phyloP scores from a whole-genome alignment of 2,329 filamentous ascomycete genomes.

The Diaporthe aspalathi region DNA sequence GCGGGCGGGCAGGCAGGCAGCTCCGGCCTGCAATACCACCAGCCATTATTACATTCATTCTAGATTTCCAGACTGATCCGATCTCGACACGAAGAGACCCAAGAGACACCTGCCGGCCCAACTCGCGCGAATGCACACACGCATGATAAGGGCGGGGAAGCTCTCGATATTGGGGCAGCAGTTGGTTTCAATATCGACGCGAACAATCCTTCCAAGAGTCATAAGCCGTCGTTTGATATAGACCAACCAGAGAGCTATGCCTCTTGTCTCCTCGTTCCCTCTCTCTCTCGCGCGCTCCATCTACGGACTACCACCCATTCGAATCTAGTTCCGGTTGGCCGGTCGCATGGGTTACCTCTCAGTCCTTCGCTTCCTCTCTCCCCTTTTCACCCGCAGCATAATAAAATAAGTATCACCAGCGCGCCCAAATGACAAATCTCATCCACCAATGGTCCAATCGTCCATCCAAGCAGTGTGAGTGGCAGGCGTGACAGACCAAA shows the following conservation, averaged over 20 bases:
- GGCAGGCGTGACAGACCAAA: neutral
- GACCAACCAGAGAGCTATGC: neutral
- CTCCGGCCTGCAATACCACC: neutral
- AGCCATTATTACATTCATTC: neutral
- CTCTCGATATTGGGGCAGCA: neutral
- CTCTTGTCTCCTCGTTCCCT: neutral
- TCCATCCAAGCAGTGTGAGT: neutral
- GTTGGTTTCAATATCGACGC: constrained; percentile 10
- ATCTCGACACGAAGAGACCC: constrained; percentile 14
- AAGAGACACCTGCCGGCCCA: neutral
- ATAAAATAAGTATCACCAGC: neutral
- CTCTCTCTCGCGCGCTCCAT: neutral
- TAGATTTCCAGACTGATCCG: neutral
- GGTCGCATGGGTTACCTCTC: constrained; percentile 26
- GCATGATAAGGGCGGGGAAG: constrained; percentile 9
- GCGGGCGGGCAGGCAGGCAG: neutral
- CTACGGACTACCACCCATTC: constrained; percentile 11
- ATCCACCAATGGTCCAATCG: neutral
- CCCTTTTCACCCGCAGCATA: constrained; percentile 23
- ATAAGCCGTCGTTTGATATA: constrained; percentile 13
- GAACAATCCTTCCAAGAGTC: neutral
- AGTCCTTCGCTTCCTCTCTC: constrained; percentile 5
- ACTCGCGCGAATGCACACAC: no score
- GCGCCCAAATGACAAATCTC: constrained; percentile 6
- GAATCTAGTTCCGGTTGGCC: neutral